Evolutionary conservation across 164 flowering plant genomes (phyloP), one percentile per base, ranked within the genome.

Genomic region (Saururus chinensis): DNA sequence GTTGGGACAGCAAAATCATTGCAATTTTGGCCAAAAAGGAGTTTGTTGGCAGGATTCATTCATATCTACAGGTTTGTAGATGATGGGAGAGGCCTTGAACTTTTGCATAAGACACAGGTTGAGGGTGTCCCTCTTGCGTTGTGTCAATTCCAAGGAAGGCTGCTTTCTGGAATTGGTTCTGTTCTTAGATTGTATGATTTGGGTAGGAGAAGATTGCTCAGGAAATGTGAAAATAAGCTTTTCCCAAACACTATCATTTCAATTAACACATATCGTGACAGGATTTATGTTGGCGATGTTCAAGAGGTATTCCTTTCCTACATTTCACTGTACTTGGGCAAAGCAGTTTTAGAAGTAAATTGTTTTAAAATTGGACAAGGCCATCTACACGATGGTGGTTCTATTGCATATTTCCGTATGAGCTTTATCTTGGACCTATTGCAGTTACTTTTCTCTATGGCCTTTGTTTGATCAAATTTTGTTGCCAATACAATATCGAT

Each of bases 161-260:
- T 95, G 56, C 93, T 95, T 56, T 96, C 96, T 73, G 99, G 99
- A 26, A 86, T 95, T 65, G 99, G 99, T 40, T 70, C 86, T 40
- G 83, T 89, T 5, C 96, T 95, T 51, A 81, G 96, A 70, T 67
- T 95, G 51, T 95, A 95, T 79, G 99, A 95, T 69, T 76, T 95
- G 76, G 99, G 99, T 51, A 91, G 87, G 66, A 84, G 71, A 67
- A 82, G 83, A 65, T 63, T 95, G 82, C 95, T 95, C 30, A 80
- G 96, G 60, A 95, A 95, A 74, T 95, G 99, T 73, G 99, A 95
- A 75, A 95, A 95, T 74, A 95, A 95, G 83, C 76, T 87, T 60
- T 95, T 95, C 64, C 99, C 99, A 10, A 95, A 89, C 68, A 66
- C 89, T 35, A 89, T 95, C 37, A 56, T 81, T 64, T 82, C 99